Evolutionary conservation across 306 rosid species (phyloP), one percentile per base, ranked within the genome.

Genomic region (Cicer arietinum): DNA sequence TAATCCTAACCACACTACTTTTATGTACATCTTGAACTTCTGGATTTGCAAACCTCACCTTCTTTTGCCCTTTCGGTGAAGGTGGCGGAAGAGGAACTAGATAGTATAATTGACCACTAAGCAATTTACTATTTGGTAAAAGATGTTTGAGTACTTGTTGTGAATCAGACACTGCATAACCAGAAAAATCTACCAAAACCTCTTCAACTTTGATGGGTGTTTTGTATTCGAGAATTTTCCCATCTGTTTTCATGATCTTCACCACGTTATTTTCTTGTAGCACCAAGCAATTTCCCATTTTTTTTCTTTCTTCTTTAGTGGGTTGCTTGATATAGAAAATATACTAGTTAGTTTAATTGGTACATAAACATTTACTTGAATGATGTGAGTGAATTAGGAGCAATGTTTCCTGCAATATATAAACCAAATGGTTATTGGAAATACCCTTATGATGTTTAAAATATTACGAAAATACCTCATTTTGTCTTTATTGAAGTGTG

Each of bases 231-330:
- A 94, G 85, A 52, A 90, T 59, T 82, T 90, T 88, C 39, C 96
- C 92, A 75, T 94, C 97, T 7, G 89, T 61, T 83, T 85, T 90
- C 93, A 88, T 81, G 69, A 94, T 72, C 83, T 77, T 92, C 47
- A 88, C 88, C 8, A 84, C 52, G 7, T 88, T 35, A 60, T 35
- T 82, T 42, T 81, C 69, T 67, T 83, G 88, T 61, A 81, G 22
- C 71, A 81, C 90, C 77, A 94, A 67, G 79, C 95, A 89, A 61
- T 94, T 94, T 17, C 99, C 99, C 99, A 94, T 93, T 73, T 66
- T 56, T 61, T 74, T 45, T 18, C 10, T 61, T 62, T 46, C 71
- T 45, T 18, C 10, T 51, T 13, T 60, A 66, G 53, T 52, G 61
- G 20, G 41, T 11, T 73, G 74, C 58, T 67, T 79, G 10, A 18